phyloP scores from a whole-genome alignment of 1,284 basidiomycete species.

The Paramarasmius palmivorus region DNA sequence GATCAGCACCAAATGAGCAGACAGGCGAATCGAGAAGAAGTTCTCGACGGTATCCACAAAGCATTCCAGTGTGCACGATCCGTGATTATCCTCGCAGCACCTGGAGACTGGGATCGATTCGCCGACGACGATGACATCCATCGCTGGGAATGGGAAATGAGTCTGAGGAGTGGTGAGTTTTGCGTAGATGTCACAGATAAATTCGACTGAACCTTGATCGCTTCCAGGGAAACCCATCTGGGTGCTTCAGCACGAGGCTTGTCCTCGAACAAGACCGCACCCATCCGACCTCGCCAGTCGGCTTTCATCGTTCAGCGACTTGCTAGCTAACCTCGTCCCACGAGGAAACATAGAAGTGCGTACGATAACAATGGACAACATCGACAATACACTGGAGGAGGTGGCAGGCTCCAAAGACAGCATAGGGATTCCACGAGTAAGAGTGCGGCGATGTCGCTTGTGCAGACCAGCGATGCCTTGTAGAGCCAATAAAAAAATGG shows the following conservation, averaged over 20 bases:
- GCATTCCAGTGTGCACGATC: constrained; percentile 3
- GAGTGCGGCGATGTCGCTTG: too few species aligned
- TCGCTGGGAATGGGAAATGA: constrained; percentile 6
- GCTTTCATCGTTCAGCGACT: too few species aligned
- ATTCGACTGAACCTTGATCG: not conserved
- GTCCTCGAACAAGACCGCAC: too few species aligned
- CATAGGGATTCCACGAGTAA: too few species aligned
- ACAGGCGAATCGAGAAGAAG: not conserved
- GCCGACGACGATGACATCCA: constrained; percentile 4
- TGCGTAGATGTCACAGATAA: not conserved
- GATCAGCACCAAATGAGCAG: constrained; percentile 4
- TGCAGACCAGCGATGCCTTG: too few species aligned
- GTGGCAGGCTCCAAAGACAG: too few species aligned
- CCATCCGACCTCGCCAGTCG: too few species aligned
- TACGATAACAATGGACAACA: too few species aligned
- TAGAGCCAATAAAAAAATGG: too few species aligned
- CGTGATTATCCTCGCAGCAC: constrained; percentile 6
- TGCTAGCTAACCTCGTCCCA: too few species aligned
- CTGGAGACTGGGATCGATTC: constrained; percentile 6
- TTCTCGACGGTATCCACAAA: not conserved
- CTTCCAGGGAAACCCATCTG: constrained; percentile 3
- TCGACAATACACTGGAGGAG: too few species aligned
- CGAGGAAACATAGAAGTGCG: too few species aligned
- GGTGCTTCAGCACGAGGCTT: constrained; percentile 3
- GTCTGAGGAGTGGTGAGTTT: constrained; percentile 1